Percentiles rank a stretch among this genome's conserved stretches.
Conservation (phyloP, 2,329 filamentous ascomycete genomes). For the Plectosphaerella plurivora region DNA sequence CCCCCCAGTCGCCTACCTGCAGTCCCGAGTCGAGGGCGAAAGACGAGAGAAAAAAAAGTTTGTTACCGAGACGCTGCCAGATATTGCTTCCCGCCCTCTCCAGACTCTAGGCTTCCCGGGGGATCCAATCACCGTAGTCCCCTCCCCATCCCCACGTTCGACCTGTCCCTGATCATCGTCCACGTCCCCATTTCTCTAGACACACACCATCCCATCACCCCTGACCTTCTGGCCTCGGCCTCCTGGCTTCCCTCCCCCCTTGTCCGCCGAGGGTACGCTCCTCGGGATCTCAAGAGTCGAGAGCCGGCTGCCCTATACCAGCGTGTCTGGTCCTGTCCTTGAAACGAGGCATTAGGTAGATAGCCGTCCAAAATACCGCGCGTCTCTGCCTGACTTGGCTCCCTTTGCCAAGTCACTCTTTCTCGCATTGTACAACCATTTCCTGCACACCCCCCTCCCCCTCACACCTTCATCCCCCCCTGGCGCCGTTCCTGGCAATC, state of each 20-base stretch:
- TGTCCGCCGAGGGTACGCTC: no score
- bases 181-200: no score
- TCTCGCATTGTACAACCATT: background rate
- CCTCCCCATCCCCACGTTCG: background rate
- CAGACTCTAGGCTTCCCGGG: background rate
- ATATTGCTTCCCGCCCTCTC: background rate
- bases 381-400: background rate
- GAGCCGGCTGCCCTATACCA: no score
- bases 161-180: no score
- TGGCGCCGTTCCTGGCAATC: background rate
- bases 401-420: background rate
- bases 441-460: background rate
- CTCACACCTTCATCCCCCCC: no score
- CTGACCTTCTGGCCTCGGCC: no score
- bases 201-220: no score
- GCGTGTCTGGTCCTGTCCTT: background rate
- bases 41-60: no score
- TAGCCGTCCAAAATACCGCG: background rate
- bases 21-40: no score
- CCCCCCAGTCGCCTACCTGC: no score
- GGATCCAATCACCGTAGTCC: background rate
- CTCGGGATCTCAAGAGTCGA: no score
- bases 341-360: constrained; percentile 2
- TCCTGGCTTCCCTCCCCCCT: no score
- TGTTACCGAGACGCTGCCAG: background rate